A percentile compares a stretch with the other conserved stretches of the same genome.
Evolutionary conservation across 1,139 yeast genomes (phyloP).

Genomic region (Protomyces arabidopsidicola): DNA sequence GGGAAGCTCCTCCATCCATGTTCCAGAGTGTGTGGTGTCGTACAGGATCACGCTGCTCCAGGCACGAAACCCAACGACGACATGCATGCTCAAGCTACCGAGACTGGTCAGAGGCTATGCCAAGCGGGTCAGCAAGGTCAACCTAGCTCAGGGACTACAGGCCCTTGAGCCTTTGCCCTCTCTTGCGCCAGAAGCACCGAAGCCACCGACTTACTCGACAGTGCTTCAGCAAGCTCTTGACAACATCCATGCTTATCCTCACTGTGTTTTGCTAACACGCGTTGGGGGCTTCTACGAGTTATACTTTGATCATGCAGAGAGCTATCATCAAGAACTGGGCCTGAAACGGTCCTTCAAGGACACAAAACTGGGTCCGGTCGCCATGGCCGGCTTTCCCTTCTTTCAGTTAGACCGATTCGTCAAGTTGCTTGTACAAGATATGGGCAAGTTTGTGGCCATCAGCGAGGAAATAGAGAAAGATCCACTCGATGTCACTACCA

Average conservation of each 20-base stretch:
- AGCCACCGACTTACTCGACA: constrained; percentile 13
- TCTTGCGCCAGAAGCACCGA: not conserved
- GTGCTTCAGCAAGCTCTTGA: constrained; percentile 20
- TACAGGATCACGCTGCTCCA: not conserved
- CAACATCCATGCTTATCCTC: constrained; percentile 44
- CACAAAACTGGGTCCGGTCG: constrained; percentile 49
- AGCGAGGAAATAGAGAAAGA: constrained; percentile 49
- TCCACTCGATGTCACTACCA: constrained; percentile 18
- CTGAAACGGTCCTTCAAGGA: constrained; percentile 51
- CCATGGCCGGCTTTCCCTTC: constrained; percentile 91
- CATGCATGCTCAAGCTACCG: constrained; percentile 1
- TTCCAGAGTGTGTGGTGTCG: not conserved
- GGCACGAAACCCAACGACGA: not conserved
- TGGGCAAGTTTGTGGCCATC: constrained; percentile 68
- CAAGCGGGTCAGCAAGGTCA: constrained; percentile 14
- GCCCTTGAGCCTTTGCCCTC: constrained; percentile 3
- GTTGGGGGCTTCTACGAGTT: constrained; percentile 84
- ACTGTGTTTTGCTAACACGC: constrained; percentile 74
- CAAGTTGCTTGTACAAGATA: constrained; percentile 63
- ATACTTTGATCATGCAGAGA: constrained; percentile 71
- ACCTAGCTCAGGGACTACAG: constrained; percentile 17
- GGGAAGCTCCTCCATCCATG: not conserved
- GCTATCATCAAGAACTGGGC: constrained; percentile 66
- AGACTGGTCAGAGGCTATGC: constrained; percentile 10
- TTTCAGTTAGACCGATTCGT: constrained; percentile 67